phyloP scores from a whole-genome alignment of 257 asterid genomes.

The Euphrasia confusa region DNA sequence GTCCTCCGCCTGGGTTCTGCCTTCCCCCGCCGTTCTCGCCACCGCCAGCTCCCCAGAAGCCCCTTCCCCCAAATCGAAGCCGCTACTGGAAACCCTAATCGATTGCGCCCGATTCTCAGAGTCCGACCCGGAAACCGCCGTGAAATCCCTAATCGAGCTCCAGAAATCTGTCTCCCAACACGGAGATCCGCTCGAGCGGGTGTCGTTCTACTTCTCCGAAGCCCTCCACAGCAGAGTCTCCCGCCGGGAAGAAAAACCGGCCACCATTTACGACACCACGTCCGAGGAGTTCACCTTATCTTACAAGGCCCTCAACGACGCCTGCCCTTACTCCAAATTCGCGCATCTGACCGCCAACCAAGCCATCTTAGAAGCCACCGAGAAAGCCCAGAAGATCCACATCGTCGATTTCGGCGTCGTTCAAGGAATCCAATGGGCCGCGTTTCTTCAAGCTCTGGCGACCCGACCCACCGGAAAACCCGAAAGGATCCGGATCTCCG shows the following conservation, averaged over 20 bases:
- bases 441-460: constrained; percentile 87
- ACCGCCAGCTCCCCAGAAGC: constrained; percentile 39
- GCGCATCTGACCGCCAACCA: constrained; percentile 91
- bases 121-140: constrained; percentile 56
- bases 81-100: constrained; percentile 49
- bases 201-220: constrained; percentile 66
- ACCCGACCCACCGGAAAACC: constrained; percentile 91
- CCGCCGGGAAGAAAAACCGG: constrained; percentile 23
- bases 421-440: constrained; percentile 98
- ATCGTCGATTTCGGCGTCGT: constrained; percentile 89
- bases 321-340: constrained; percentile 91
- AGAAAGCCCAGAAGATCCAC: constrained; percentile 56
- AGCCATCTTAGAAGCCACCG: constrained; percentile 86
- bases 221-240: constrained; percentile 58
- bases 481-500: constrained; percentile 60
- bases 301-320: constrained; percentile 74
- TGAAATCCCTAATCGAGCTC: constrained; percentile 53
- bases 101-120: constrained; percentile 68
- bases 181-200: constrained; percentile 79
- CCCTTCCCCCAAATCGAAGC: constrained; percentile 33
- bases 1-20: constrained; percentile 35
- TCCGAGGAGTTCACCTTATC: constrained; percentile 72
- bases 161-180: constrained; percentile 48
- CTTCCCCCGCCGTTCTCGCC: constrained; percentile 23
- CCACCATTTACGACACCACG: constrained; percentile 32